phyloP scores from a whole-genome alignment of 768 basidiomycete species.

The Hericium rajendrae region DNA sequence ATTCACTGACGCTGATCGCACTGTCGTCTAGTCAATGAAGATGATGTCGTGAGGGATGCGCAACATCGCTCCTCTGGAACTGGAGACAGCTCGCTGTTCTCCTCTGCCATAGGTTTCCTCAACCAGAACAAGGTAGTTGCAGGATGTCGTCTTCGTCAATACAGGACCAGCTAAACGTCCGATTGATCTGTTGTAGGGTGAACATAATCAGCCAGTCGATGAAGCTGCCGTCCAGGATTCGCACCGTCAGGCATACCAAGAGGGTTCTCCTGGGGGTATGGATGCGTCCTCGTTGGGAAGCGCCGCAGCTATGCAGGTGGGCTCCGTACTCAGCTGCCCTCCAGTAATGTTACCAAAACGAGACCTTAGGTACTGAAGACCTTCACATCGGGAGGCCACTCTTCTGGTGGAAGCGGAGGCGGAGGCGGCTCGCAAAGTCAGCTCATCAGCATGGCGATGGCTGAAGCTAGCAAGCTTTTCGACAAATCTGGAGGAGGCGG shows the following conservation, averaged over 20 bases:
- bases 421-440: constrained; percentile 42
- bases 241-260: constrained; percentile 52
- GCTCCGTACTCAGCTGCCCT: constrained; percentile 3
- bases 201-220: constrained; percentile 53
- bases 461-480: constrained; percentile 67
- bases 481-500: constrained; percentile 57
- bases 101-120: constrained; percentile 43
- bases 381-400: constrained; percentile 51
- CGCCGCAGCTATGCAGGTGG: constrained; percentile 69
- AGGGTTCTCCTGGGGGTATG: constrained; percentile 41
- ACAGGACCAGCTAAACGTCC: background rate
- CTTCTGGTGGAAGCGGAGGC: constrained; percentile 21
- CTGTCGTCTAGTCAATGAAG: constrained; percentile 43
- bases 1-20: constrained; percentile 3
- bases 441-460: constrained; percentile 82
- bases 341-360: background rate
- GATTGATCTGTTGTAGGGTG: constrained; percentile 24
- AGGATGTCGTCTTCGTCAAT: background rate
- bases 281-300: constrained; percentile 58
- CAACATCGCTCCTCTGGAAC: constrained; percentile 35
- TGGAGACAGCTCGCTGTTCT: constrained; percentile 49
- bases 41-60: constrained; percentile 51
- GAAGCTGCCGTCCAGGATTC: constrained; percentile 53
- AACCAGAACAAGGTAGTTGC: constrained; percentile 38
- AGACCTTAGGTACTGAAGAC: constrained; percentile 46